Evolutionary conservation across 331 rosid genomes (phyloP).

Genomic region (Acacia concinna): DNA sequence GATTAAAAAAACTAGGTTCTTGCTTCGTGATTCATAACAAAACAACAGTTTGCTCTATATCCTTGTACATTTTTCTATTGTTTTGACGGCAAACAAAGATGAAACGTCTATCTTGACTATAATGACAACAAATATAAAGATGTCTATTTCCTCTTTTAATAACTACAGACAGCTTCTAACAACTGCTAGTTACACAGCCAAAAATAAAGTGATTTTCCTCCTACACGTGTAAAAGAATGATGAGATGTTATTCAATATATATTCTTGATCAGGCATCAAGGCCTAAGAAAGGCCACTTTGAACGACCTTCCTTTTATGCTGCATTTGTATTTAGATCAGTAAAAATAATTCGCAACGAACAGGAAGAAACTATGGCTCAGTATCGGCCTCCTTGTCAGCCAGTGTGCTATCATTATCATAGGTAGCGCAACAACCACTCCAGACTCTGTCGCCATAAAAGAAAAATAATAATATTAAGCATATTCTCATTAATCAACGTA

Average conservation of each 20-base stretch:
- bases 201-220: constrained; percentile 17
- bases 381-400: constrained; percentile 22
- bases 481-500: constrained; percentile 18
- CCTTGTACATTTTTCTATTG: background rate
- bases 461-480: constrained; percentile 29
- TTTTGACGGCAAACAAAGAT: background rate
- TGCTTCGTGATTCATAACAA: background rate
- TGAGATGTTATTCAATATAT: constrained; percentile 12
- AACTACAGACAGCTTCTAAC: constrained; percentile 4
- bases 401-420: constrained; percentile 40
- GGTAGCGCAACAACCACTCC: constrained; percentile 72
- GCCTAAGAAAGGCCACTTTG: constrained; percentile 8
- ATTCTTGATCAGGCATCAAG: constrained; percentile 32
- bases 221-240: constrained; percentile 10
- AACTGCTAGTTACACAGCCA: constrained; percentile 32
- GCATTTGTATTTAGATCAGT: constrained; percentile 25
- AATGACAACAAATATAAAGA: background rate
- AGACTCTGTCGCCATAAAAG: constrained; percentile 58
- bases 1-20: background rate
- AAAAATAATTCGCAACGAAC: constrained; percentile 22
- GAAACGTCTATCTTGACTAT: background rate
- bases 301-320: background rate
- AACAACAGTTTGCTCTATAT: background rate
- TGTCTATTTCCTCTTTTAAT: constrained; percentile 10
- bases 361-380: constrained; percentile 13